These are phyloP conservation scores for Alternaria arborescens DNA, from an alignment of 2,329 filamentous ascomycete species.

Conservation along the genomic window DNA sequence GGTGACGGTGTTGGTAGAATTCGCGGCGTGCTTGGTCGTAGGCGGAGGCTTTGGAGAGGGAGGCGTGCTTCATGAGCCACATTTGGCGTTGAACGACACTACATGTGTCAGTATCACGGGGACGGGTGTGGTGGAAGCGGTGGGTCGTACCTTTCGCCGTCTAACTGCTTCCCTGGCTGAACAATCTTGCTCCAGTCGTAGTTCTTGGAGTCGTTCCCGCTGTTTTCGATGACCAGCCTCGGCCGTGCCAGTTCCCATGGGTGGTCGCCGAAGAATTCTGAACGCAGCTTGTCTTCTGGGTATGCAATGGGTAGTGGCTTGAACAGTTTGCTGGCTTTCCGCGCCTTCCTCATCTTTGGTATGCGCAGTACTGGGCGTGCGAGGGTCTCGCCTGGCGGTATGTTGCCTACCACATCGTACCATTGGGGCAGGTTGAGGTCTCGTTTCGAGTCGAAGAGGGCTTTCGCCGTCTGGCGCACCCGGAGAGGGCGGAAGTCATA, in stretches of 20 bases:
- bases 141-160: slow-evolving; percentile 78
- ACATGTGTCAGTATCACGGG: background rate
- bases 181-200: slow-evolving; percentile 82
- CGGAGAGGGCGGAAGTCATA: slow-evolving; percentile 61
- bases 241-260: slow-evolving; percentile 96
- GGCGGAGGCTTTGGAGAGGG: slow-evolving; percentile 70
- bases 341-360: slow-evolving; percentile 50
- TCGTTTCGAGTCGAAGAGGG: slow-evolving; percentile 57
- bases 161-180: slow-evolving; percentile 78
- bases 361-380: slow-evolving; percentile 63
- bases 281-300: slow-evolving; percentile 82
- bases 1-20: slow-evolving; percentile 85
- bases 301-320: slow-evolving; percentile 80
- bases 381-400: slow-evolving; percentile 68
- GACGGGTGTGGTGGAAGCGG: background rate
- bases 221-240: slow-evolving; percentile 81
- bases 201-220: slow-evolving; percentile 79
- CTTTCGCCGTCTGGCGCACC: slow-evolving; percentile 62
- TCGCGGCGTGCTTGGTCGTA: slow-evolving; percentile 90
- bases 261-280: slow-evolving; percentile 88
- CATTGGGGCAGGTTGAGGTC: slow-evolving; percentile 60
- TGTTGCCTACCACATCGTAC: slow-evolving; percentile 64
- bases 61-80: slow-evolving; percentile 71
- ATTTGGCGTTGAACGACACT: slow-evolving; percentile 94
- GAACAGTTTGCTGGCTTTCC: slow-evolving; percentile 78